Evolutionary conservation across 2,329 filamentous ascomycete genomes (phyloP).

Genomic region (Hysterium pulicare): DNA sequence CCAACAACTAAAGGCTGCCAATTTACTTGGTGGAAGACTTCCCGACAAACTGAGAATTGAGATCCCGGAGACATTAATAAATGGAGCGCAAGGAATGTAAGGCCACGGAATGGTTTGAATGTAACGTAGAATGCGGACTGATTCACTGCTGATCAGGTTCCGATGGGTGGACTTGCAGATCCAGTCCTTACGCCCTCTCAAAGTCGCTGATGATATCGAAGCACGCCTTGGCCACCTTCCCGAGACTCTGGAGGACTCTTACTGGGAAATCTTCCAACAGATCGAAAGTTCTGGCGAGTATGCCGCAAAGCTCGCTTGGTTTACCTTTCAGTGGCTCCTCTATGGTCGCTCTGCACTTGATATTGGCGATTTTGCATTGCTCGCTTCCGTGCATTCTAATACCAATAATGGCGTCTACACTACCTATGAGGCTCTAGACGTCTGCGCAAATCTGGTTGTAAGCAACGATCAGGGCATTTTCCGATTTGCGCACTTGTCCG

Average conservation of each 20-base stretch:
- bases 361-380: neutral
- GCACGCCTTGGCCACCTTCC: neutral
- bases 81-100: constrained; percentile 1
- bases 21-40: neutral
- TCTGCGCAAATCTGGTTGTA: constrained; percentile 8
- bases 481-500: constrained; percentile 2
- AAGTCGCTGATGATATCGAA: neutral
- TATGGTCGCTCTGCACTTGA: neutral
- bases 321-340: constrained; percentile 1
- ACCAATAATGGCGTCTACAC: neutral
- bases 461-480: neutral
- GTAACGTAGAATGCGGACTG: neutral
- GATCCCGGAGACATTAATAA: neutral
- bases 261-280: neutral
- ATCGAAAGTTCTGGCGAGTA: neutral
- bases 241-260: neutral
- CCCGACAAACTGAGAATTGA: neutral
- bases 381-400: neutral
- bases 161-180: constrained; percentile 2
- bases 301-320: neutral
- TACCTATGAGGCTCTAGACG: neutral
- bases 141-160: neutral
- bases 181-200: neutral
- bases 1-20: neutral
- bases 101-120: neutral